Evolutionary conservation across 78 protist genomes (phyloP).

Genomic region (Dictyostelium brefeldianum): DNA sequence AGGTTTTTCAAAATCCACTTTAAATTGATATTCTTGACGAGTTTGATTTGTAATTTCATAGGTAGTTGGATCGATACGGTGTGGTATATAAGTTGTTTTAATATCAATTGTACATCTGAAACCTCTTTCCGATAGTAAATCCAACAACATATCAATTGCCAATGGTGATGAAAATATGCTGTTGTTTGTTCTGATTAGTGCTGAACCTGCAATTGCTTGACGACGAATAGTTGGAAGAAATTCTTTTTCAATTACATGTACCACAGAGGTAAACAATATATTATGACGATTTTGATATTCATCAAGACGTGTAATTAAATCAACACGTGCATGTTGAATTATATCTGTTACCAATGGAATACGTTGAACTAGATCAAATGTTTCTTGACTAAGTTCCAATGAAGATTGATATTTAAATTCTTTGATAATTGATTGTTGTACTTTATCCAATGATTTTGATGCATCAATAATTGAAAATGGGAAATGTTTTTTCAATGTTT

Average conservation of each 20-base stretch:
- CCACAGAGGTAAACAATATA: slow-evolving; percentile 45
- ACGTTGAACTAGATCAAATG: slow-evolving; percentile 74
- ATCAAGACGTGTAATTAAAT: slow-evolving; percentile 82
- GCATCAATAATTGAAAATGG: slow-evolving; percentile 86
- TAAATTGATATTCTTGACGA: slow-evolving; percentile 55
- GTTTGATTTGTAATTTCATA: slow-evolving; percentile 43
- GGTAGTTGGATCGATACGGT: slow-evolving; percentile 43
- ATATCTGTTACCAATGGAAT: slow-evolving; percentile 83
- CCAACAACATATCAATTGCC: slow-evolving; percentile 75
- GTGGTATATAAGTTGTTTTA: slow-evolving; percentile 60
- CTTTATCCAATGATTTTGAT: slow-evolving; percentile 48
- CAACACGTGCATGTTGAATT: slow-evolving; percentile 72
- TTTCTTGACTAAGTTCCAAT: slow-evolving; percentile 73
- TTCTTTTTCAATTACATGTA: slow-evolving; percentile 62
- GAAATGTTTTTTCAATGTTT: slow-evolving; percentile 82
- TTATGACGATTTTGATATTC: slow-evolving; percentile 64
- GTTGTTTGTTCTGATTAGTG: slow-evolving; percentile 34
- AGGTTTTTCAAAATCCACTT: slow-evolving; percentile 60
- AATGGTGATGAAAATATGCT: slow-evolving; percentile 26
- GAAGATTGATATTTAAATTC: slow-evolving; percentile 81
- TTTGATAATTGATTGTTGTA: slow-evolving; percentile 60
- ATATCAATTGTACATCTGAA: slow-evolving; percentile 71
- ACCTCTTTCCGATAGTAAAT: slow-evolving; percentile 85
- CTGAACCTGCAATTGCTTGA: slow-evolving; percentile 67
- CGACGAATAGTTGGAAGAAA: slow-evolving; percentile 74